Evolutionary conservation across 768 basidiomycete species (phyloP), one percentile per base, ranked within the genome.

Genomic region (Tylopilus cervinicoccineus): DNA sequence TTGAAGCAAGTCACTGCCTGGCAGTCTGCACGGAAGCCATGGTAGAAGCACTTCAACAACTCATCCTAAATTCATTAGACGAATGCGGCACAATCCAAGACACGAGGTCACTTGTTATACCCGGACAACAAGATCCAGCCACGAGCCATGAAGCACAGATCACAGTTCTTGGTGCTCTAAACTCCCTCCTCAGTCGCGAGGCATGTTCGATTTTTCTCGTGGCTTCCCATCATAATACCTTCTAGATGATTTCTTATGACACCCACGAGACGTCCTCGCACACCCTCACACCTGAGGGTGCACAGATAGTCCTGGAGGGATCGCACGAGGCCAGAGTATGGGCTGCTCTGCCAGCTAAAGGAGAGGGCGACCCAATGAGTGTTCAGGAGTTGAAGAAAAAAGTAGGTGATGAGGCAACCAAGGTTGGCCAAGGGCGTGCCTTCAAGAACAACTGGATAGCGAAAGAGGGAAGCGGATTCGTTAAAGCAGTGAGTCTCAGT

Each of bases 401-500:
- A 50, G 79, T 98, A 13, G 95, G 95, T 13, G 87, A 89, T 48
- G 93, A 96, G 58, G 78, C 82, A 7, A 84, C 91, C 14, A 96
- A 94, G 71, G 80, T 97, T 48, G 96, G 96, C 1, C 96, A 98
- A 71, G 87, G 87, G 9, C 80, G 88, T 55, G 96, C 95, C 17
- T 96, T 99, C 79, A 97, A 94, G 73, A 93, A 88, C 58, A 89
- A 88, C 47, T 99, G 96, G 96, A 92, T 98, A 53, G 77, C 75
- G 19, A 98, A 97, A 68, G 88, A 95, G 54, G 91, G 88, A 8
- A 78, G 81, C 53, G 90, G 88, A 17, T 80, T 99, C 55, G 81
- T 95, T 38, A 88, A 88, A 72, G 74, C 84, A 53, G 94, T 95
- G 53, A 56, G 89, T 78, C 31, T 17, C 37, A 13, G 24, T 40